Percentiles rank a stretch among this genome's conserved stretches.
Conservation (phyloP, 441 rosid genomes). For the Populus hybrid region DNA sequence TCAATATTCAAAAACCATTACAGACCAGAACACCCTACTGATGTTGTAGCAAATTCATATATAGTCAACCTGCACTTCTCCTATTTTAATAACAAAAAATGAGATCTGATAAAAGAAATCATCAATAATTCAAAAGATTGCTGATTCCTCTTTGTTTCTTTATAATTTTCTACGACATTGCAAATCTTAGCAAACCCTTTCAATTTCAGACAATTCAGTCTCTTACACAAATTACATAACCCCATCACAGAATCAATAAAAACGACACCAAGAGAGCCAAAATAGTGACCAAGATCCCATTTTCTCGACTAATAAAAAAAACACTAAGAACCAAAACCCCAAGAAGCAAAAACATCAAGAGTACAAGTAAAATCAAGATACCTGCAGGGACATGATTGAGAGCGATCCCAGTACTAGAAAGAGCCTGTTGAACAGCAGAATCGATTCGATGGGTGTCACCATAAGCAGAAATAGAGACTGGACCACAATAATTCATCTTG, state of each 20-base stretch:
- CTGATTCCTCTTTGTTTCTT: background rate
- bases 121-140: background rate
- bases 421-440: slow-evolving; percentile 66
- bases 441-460: slow-evolving; percentile 78
- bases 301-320: background rate
- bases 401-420: slow-evolving; percentile 81
- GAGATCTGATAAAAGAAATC: background rate
- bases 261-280: background rate
- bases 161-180: background rate
- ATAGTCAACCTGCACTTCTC: background rate
- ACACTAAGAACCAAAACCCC: background rate
- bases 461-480: slow-evolving; percentile 83
- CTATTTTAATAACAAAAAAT: background rate
- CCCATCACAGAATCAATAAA: background rate
- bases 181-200: background rate
- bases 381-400: slow-evolving; percentile 97
- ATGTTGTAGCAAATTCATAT: slow-evolving; percentile 5
- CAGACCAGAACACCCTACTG: background rate
- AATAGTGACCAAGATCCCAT: background rate
- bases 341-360: background rate
- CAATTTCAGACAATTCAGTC: background rate
- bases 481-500: slow-evolving; percentile 67
- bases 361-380: slow-evolving; percentile 12
- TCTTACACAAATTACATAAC: background rate
- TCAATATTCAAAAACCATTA: background rate